Base-by-base conservation (phyloP, 2,329 filamentous ascomycete genomes). In the Cytospora mali region DNA sequence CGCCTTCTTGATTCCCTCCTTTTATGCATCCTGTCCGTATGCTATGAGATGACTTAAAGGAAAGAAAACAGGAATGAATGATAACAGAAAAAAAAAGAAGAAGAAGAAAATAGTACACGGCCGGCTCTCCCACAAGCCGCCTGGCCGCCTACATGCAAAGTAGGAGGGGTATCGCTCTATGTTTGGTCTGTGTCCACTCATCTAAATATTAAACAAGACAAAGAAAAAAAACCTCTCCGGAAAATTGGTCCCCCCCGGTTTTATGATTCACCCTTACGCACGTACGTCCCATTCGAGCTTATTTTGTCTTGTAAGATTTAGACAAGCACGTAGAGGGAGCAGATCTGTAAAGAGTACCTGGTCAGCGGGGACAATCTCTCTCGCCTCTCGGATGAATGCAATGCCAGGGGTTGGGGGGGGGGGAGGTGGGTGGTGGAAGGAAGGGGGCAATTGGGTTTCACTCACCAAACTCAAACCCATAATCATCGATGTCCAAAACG, bases 401-500 rank as follows among this genome's bases (percentile, higher is more conserved):
- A 14, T n/a, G 18, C 9, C 27, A 18, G 16, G 3, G 14, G 11
- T 21, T 48, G 4, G 49, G 27, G 13, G 27, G 25, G 16, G 27
- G 11, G 39, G 7, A 46, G 39, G n/a, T 9, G 5, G n/a, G 29
- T 31, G 18, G 42, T 4, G 18, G 2, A 21, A 10, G 9, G 42
- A 18, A 21, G 42, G 18, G 13, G 42, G 4, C 10, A 27, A 18
- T 18, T 23, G 6, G 9, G 28, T 2, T 28, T n/a, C 39, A 79
- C 88, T 75, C 78, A 93, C 90, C 84, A 94, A 79, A 66, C 90
- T 91, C 64, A 96, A 76, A 0, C 93, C 93, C 55, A 95, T 72
- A 68, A 97, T 92, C 91, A 97, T 97, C 27, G 89, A 93, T 71
- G 86, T 88, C 93, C 93, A 97, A 73, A 97, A 97, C 66, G 91